Conservation (phyloP, 768 basidiomycete genomes). For the Rhodotorula diobovata region DNA sequence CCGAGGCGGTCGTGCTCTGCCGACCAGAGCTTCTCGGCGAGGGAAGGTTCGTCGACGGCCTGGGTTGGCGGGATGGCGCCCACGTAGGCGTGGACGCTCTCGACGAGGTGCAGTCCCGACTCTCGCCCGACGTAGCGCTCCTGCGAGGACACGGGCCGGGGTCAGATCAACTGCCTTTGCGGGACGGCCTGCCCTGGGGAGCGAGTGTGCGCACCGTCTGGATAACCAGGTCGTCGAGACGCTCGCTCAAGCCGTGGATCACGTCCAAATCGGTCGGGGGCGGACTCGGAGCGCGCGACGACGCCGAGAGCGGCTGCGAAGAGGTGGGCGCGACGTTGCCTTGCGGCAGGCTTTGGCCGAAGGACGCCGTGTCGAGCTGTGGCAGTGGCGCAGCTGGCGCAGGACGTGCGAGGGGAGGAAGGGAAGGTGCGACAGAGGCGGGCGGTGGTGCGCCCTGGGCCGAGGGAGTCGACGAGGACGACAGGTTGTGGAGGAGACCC, state of each 20-base stretch:
- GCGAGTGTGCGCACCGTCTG: constrained; percentile 9
- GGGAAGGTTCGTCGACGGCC: neutral
- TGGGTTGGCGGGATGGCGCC: neutral
- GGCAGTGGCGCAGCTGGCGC: neutral
- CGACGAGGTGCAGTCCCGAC: constrained; percentile 22
- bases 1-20: constrained; percentile 32
- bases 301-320: neutral
- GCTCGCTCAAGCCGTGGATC: constrained; percentile 10
- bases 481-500: constrained; percentile 19
- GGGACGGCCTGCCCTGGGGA: too few species aligned
- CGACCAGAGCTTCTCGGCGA: constrained; percentile 6
- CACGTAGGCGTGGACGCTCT: constrained; percentile 16
- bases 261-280: constrained; percentile 23
- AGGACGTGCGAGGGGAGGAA: neutral
- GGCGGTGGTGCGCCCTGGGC: too few species aligned
- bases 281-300: neutral
- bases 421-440: neutral
- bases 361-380: neutral
- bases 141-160: neutral
- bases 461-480: neutral
- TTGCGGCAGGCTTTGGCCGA: neutral
- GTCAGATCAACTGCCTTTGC: neutral
- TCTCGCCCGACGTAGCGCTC: constrained; percentile 35
- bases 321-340: neutral
- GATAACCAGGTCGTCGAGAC: constrained; percentile 11